Evolutionary conservation across 441 rosid species (phyloP).

Genomic region (Capsella rubella): DNA sequence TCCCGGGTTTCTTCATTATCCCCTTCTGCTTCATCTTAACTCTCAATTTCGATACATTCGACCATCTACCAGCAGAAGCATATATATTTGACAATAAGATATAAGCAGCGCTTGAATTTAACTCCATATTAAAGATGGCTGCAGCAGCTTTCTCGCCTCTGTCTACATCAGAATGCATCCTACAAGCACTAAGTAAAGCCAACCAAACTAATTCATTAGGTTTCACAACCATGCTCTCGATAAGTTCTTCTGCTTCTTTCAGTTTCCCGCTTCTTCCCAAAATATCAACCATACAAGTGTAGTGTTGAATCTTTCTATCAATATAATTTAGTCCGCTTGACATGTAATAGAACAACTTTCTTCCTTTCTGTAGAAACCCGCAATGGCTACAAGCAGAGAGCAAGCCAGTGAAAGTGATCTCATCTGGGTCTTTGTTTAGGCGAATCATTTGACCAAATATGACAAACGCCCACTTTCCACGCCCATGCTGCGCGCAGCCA

Average conservation of each 20-base stretch:
- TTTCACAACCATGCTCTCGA: conserved; percentile 49
- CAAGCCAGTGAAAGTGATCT: conserved; percentile 62
- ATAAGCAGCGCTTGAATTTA: conserved; percentile 55
- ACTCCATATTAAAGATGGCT: conserved; percentile 49
- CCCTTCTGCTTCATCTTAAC: conserved; percentile 57
- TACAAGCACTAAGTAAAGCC: conserved; percentile 67
- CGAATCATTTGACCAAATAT: conserved; percentile 72
- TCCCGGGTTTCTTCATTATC: conserved; percentile 55
- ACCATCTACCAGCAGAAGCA: conserved; percentile 66
- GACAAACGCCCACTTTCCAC: conserved; percentile 57
- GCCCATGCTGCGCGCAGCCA: conserved; percentile 80
- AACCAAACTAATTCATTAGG: conserved; percentile 60
- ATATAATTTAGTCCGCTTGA: conserved; percentile 38
- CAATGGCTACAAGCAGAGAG: conserved; percentile 70
- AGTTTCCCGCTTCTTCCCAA: conserved; percentile 60
- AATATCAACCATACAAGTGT: conserved; percentile 62
- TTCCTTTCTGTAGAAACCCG: conserved; percentile 58
- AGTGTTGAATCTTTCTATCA: conserved; percentile 54
- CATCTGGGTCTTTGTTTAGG: conserved; percentile 61
- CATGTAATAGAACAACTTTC: conserved; percentile 50
- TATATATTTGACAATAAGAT: conserved; percentile 62
- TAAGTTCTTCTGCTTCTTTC: conserved; percentile 62
- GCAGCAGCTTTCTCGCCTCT: conserved; percentile 61
- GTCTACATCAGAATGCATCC: conserved; percentile 52
- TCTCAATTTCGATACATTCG: conserved; percentile 54